Conservation (phyloP, 2,329 filamentous ascomycete species). For the Penicillium sp. region DNA sequence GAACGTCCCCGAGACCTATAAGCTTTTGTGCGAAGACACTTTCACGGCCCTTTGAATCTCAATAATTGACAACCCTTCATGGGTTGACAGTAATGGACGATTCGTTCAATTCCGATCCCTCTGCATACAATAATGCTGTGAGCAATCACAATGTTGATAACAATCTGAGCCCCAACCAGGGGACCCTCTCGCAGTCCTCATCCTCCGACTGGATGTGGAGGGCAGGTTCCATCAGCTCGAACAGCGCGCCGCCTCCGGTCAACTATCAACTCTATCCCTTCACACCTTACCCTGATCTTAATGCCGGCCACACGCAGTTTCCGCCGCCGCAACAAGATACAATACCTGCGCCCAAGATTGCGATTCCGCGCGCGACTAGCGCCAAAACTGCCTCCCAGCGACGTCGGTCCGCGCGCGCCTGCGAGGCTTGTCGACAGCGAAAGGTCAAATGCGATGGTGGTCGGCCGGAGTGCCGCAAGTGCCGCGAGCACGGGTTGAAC, state of each 20-base stretch:
- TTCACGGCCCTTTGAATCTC: background rate
- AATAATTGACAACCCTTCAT: background rate
- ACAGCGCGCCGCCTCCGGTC: constrained; percentile 2
- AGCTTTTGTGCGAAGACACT: background rate
- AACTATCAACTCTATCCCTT: constrained; percentile 17
- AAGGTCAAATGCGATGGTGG: constrained; percentile 43
- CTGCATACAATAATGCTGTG: background rate
- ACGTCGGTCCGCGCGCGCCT: constrained; percentile 38
- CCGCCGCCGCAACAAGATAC: background rate
- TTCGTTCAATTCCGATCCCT: constrained; percentile 1
- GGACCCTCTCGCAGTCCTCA: background rate
- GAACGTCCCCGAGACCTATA: background rate
- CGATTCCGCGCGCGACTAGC: constrained; percentile 34
- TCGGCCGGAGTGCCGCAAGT: constrained; percentile 35
- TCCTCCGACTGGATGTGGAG: constrained; percentile 21
- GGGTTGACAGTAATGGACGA: constrained; percentile 5
- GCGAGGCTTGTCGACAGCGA: constrained; percentile 41
- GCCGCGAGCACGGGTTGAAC: constrained; percentile 28
- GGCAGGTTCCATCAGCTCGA: constrained; percentile 10
- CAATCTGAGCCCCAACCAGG: constrained; percentile 6
- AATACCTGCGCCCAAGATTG: constrained; percentile 28
- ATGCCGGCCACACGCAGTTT: background rate
- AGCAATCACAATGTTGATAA: background rate
- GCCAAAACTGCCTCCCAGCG: constrained; percentile 26
- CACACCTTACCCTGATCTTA: constrained; percentile 3